Evolutionary conservation across 257 asterid genomes (phyloP), one percentile per base, ranked within the genome.

Genomic region (Haberlea rhodopensis): DNA sequence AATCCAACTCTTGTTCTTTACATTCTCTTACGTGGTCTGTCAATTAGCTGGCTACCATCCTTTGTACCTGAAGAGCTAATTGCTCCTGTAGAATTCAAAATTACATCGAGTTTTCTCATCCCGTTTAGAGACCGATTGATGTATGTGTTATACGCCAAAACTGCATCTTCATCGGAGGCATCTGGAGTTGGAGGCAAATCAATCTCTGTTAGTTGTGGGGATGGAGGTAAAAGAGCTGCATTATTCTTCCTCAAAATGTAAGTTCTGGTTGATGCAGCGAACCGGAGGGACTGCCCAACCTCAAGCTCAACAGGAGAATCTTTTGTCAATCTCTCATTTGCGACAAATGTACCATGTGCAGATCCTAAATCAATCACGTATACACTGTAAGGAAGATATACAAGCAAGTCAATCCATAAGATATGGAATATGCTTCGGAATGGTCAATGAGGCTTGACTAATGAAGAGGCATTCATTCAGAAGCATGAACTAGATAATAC

Each of bases 261-360:
- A 25, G 66, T 77, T 82, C 99, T 81, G 55, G 99, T 94, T 5
- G 99, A 94, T 49, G 99, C 99, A 74, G 97, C 99, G 73, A 92
- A 89, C 34, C 87, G 80, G 71, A 92, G 76, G 37, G 97, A 89
- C 81, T 92, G 96, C 67, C 97, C 97, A 18, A 67, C 86, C 80
- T 92, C 99, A 24, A 92, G 87, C 76, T 92, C 97, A 51, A 89
- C 82, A 53, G 97, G 97, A 54, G 88, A 79, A 75, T 92, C 95
- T 73, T 84, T 92, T 21, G 85, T 76, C 77, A 89, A 69, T 71
- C 97, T 82, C 80, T 89, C 96, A 63, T 92, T 92, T 28, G 99
- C 96, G 76, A 89, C 99, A 84, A 87, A 92, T 74, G 99, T 92
- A 49, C 96, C 97, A 73, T 92, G 99, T 25, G 95, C 97, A 74